Evolutionary conservation across 2,329 filamentous ascomycete species (phyloP).

Genomic region (Microcyclospora pomicola): DNA sequence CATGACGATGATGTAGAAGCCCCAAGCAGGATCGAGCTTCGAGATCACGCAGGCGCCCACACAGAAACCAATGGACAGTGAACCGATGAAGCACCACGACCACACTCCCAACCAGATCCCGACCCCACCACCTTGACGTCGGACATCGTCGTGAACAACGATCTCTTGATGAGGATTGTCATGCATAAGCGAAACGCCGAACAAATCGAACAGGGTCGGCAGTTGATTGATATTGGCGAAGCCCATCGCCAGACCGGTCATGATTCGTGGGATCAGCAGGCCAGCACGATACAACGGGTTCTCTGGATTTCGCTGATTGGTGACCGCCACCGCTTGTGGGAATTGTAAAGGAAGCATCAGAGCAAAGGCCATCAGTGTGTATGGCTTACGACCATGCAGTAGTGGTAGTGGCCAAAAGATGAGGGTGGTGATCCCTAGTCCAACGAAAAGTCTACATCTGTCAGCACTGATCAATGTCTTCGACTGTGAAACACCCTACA

Average conservation of each 20-base stretch:
- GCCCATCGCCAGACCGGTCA: slow-evolving; percentile 57
- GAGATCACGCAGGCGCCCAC: slow-evolving; percentile 58
- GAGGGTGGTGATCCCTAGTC: slow-evolving; percentile 55
- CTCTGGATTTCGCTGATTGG: slow-evolving; percentile 41
- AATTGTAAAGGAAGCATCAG: slow-evolving; percentile 61
- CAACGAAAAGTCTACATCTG: slow-evolving; percentile 45
- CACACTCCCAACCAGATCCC: slow-evolving; percentile 68
- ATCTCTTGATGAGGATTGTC: slow-evolving; percentile 58
- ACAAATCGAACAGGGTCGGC: slow-evolving; percentile 57
- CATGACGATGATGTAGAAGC: slow-evolving; percentile 60
- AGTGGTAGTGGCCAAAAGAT: slow-evolving; percentile 61
- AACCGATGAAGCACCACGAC: slow-evolving; percentile 65
- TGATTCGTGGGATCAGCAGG: slow-evolving; percentile 47
- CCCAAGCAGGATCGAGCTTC: slow-evolving; percentile 51
- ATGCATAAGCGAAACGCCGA: slow-evolving; percentile 62
- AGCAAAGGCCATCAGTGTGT: slow-evolving; percentile 54
- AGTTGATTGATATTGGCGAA: slow-evolving; percentile 69
- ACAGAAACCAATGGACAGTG: slow-evolving; percentile 57
- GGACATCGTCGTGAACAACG: slow-evolving; percentile 52
- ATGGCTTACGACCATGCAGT: slow-evolving; percentile 64
- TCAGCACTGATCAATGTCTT: slow-evolving; percentile 1
- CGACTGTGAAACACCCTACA: slow-evolving; percentile 26
- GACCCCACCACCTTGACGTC: slow-evolving; percentile 63
- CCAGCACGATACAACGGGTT: slow-evolving; percentile 43
- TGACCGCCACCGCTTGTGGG: slow-evolving; percentile 57